Conservation (phyloP, 2,329 filamentous ascomycete genomes). For the Uncinocarpus reesii region DNA sequence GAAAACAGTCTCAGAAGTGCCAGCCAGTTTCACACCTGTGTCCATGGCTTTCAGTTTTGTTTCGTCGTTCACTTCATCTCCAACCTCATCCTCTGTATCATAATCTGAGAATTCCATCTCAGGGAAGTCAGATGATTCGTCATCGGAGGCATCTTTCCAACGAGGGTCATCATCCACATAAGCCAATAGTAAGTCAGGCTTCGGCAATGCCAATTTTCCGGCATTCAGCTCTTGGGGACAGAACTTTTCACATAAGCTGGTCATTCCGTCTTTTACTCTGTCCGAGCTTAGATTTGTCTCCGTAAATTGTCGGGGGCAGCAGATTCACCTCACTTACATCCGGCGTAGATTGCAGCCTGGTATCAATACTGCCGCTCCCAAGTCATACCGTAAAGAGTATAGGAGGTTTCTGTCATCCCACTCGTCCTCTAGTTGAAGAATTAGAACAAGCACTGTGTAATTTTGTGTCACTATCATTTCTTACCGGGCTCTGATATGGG, state of each 20-base stretch:
- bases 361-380: slow-evolving; percentile 12
- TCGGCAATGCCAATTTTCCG: neutral
- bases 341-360: slow-evolving; percentile 11
- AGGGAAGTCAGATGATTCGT: no score
- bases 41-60: no score
- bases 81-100: no score
- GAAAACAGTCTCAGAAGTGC: no score
- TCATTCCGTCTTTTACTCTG: slow-evolving; percentile 8
- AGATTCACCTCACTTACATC: neutral
- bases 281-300: no score
- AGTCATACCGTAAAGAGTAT: slow-evolving; percentile 17
- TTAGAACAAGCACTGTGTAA: no score
- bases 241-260: slow-evolving; percentile 1
- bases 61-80: no score
- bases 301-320: neutral
- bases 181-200: neutral
- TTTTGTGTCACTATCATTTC: neutral
- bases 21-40: no score
- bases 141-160: no score
- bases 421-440: slow-evolving; percentile 16
- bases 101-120: no score
- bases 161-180: neutral
- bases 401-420: slow-evolving; percentile 24
- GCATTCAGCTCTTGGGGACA: slow-evolving; percentile 2
- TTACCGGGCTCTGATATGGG: slow-evolving; percentile 11